Evolutionary conservation across 2,329 filamentous ascomycete species (phyloP).

Genomic region (Periconia sp.): DNA sequence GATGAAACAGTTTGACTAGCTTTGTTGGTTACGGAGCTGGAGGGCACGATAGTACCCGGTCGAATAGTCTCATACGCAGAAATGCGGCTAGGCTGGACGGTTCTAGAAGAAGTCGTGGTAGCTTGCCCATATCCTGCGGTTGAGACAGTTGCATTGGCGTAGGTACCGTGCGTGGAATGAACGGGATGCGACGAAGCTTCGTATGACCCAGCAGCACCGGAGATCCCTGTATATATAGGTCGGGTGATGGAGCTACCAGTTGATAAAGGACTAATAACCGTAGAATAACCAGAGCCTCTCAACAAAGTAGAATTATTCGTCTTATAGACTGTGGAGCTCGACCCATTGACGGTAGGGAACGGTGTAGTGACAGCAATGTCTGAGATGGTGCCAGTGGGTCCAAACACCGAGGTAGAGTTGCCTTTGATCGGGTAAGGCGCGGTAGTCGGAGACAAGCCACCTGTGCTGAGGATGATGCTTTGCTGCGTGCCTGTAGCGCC

Average conservation of each 20-base stretch:
- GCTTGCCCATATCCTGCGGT: background rate
- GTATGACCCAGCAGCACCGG: background rate
- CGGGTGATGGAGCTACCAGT: background rate
- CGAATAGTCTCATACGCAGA: background rate
- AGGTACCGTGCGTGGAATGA: background rate
- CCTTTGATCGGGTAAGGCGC: background rate
- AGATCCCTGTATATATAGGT: background rate
- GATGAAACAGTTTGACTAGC: slow-evolving; percentile 13
- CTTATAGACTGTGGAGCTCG: no score
- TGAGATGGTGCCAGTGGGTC: background rate
- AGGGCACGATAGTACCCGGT: background rate
- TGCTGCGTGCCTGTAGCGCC: background rate
- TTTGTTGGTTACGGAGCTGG: slow-evolving; percentile 13
- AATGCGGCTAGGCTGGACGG: background rate
- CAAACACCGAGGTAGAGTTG: background rate
- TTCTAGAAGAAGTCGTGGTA: background rate
- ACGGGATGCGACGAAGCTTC: background rate
- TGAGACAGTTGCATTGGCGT: background rate
- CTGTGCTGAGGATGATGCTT: background rate
- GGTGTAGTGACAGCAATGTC: background rate
- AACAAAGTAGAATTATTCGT: no score
- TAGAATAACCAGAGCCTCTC: no score
- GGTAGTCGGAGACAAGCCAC: background rate
- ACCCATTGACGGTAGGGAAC: background rate
- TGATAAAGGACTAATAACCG: background rate